Conservation (phyloP, 495 filamentous ascomycete genomes). For the Neurospora hispaniola region DNA sequence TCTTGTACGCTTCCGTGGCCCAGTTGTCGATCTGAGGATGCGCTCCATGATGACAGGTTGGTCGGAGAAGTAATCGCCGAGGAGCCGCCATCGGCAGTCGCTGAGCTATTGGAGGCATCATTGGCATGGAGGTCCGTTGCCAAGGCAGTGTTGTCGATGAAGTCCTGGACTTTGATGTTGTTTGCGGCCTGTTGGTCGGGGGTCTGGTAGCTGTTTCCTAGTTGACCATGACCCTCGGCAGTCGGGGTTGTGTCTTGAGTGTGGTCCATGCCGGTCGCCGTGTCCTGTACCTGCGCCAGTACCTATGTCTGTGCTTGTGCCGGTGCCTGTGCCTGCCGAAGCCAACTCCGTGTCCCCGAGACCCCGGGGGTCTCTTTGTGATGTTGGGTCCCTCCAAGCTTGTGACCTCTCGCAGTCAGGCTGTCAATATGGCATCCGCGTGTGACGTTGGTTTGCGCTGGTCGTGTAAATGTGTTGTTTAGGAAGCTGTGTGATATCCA, state of each 20-base stretch:
- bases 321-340: background rate
- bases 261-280: background rate
- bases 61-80: constrained; percentile 8
- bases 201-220: background rate
- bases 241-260: background rate
- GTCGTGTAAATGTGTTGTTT: background rate
- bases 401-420: background rate
- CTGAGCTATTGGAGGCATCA: background rate
- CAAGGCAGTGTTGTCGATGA: background rate
- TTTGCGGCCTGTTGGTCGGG: background rate
- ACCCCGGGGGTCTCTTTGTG: background rate
- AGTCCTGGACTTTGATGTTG: background rate
- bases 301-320: background rate
- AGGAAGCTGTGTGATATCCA: background rate
- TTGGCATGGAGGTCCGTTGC: background rate
- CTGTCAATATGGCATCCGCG: background rate
- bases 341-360: background rate
- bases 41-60: constrained; percentile 17
- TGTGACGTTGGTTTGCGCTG: background rate
- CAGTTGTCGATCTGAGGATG: constrained; percentile 15
- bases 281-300: background rate
- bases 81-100: background rate
- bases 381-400: background rate
- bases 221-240: background rate
- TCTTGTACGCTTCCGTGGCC: constrained; percentile 20